Base-by-base conservation (phyloP, 2,329 filamentous ascomycete genomes). In the Aspergillus sp. region DNA sequence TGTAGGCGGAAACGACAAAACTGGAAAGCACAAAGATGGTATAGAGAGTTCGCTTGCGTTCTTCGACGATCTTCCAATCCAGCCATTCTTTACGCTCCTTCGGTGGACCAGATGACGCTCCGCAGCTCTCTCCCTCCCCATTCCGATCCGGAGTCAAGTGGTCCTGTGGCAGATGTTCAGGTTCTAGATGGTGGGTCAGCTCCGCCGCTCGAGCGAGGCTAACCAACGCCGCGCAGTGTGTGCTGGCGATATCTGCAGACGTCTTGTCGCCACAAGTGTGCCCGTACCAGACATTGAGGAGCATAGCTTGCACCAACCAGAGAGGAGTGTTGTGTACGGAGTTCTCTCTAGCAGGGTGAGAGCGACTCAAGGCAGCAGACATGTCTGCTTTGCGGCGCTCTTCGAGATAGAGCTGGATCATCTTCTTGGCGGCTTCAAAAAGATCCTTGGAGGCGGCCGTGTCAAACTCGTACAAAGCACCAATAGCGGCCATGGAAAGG, bases 261-360 rank as follows among this genome's bases (percentile, higher is more conserved):
- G 83, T 85, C 71, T 94, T 91, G 65, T 97, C 91, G 33, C 88
- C 89, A 64, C 90, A 95, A 57, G 95, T 94, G 67, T 96, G 88
- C 12, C 91, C 91, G 64, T 95, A 97, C 13, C 96, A 87, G 33
- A 97, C 88, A 63, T 95, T 97, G 44, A 98, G 77, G 7, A 97
- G 75, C 91, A 97, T 97, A 0, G 91, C 89, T 68, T 97, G 93
- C 13, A 97, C 90, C 22, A 98, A 78, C 90, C 91, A 97, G 37
- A 96, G 77, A 0, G 91, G 91, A 2, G 90, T 83, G 47, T 81
- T 91, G 56, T 88, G 83, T 35, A 83, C 79, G 13, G 82, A 77
- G 44, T 78, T 78, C 49, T 88, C 85, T 47, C 75, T 70, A 15
- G 68, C 64, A 41, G 76, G 72, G 50, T 68, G 73, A 10, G 76